Base-by-base conservation (phyloP, 2,329 filamentous ascomycete species). In the Ophiostoma montium region DNA sequence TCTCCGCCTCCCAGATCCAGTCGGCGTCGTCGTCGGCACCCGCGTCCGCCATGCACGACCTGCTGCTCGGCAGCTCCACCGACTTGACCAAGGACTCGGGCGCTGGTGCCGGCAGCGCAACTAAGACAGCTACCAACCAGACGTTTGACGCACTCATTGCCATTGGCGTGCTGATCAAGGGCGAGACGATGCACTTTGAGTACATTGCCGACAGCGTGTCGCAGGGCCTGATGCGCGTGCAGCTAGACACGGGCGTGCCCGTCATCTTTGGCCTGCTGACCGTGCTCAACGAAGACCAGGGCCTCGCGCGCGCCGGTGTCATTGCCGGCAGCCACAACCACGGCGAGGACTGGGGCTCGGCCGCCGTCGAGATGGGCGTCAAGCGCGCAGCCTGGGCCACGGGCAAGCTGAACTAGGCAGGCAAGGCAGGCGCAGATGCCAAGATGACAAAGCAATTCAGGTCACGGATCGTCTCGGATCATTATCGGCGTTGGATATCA, bases 111-210 rank as follows among this genome's bases (percentile, higher is more conserved):
- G 18, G 6, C 15, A 27, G 23, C 15, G 19, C 21, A 7, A 23
- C 39, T 9, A 30, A 30, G 15, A n/a, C 39, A 4, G 39, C 39
- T 1, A 10, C 18, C 18, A 35, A 9, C 3, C 68, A 71, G 50
- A 78, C 87, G 18, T 96, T 96, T 60, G 90, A 96, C 62, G 92
- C 92, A 54, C 80, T 98, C 55, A 89, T 98, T 57, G 88, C 92
- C 48, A 85, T 98, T 57, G 92, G 92, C 50, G 89, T 95, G 50
- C 78, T 98, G 53, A 95, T 98, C 70, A 98, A 98, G 72, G 92
- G 92, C 64, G 86, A 94, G 68, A 96, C 92, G 7, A 95, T 95
- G 88, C 92, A 98, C 69, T 98, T 98, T 61, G 92, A 98, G 69
- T 96, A 98, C 70, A 98, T 98, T 59, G 77, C 89, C 38, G 92